These are phyloP conservation scores for Neonothopanus nambi DNA, from an alignment of 1,284 basidiomycete species.

Conservation along the genomic window DNA sequence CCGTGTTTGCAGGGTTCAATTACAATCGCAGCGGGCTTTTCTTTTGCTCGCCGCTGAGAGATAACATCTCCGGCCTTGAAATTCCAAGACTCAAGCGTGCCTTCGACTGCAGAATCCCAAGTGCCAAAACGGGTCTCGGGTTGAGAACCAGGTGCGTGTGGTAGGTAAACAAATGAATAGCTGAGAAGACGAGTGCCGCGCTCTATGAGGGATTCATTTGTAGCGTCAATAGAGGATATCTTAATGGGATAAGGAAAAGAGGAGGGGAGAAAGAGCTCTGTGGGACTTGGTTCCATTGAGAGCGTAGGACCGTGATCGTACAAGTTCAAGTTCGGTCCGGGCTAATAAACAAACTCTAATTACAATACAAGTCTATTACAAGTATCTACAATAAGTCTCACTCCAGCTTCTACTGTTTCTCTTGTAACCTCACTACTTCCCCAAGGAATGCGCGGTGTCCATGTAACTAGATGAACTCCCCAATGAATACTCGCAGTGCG, in stretches of 20 bases:
- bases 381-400: slow-evolving; percentile 41
- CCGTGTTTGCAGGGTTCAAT: slow-evolving; percentile 92
- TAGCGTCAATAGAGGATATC: slow-evolving; percentile 64
- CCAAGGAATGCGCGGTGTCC: slow-evolving; percentile 47
- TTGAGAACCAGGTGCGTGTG: slow-evolving; percentile 39
- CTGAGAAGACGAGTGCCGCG: slow-evolving; percentile 77
- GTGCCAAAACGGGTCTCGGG: slow-evolving; percentile 78
- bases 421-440: slow-evolving; percentile 43
- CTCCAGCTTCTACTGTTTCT: slow-evolving; percentile 48
- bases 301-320: slow-evolving; percentile 17
- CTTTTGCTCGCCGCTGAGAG: slow-evolving; percentile 53
- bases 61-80: slow-evolving; percentile 61
- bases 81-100: slow-evolving; percentile 67
- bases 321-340: slow-evolving; percentile 7
- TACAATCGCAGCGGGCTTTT: slow-evolving; percentile 62
- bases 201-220: slow-evolving; percentile 44
- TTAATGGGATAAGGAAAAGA: slow-evolving; percentile 80
- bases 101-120: slow-evolving; percentile 86
- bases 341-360: slow-evolving; percentile 25
- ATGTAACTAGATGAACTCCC: slow-evolving; percentile 50
- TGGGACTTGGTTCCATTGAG: slow-evolving; percentile 49
- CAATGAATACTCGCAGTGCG: slow-evolving; percentile 40
- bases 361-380: slow-evolving; percentile 29
- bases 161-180: slow-evolving; percentile 70
- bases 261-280: slow-evolving; percentile 68